Percentiles rank a stretch among this genome's conserved stretches.
These are phyloP conservation scores for Hymenochaete sp. DNA, from an alignment of 1,284 basidiomycete genomes.

Conservation along the genomic window DNA sequence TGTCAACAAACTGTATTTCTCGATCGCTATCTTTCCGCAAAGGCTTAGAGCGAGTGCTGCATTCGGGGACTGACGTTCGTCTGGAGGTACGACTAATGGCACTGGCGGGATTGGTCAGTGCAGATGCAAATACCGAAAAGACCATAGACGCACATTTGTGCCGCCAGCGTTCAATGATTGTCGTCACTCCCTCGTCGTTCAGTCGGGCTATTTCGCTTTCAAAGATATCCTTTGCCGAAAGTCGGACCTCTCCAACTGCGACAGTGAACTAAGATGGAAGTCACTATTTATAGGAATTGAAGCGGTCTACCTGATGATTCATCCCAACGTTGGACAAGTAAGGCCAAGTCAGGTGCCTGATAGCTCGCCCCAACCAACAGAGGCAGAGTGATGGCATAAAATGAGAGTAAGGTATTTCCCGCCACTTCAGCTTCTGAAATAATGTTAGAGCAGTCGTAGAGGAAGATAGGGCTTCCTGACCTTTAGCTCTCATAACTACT, in stretches of 20 bases:
- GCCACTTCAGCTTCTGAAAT: conserved; percentile 51
- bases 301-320: conserved; percentile 52
- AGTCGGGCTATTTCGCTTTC: conserved; percentile 62
- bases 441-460: not conserved
- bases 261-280: conserved; percentile 11
- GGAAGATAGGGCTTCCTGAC: conserved; percentile 29
- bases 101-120: conserved; percentile 37
- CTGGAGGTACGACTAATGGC: conserved; percentile 54
- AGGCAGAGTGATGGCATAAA: conserved; percentile 65
- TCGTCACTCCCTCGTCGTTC: conserved; percentile 55
- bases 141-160: conserved; percentile 41
- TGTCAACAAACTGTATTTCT: conserved; percentile 72
- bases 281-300: not conserved
- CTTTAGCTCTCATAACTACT: conserved; percentile 62
- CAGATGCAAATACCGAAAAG: not conserved
- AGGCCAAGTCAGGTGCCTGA: conserved; percentile 59
- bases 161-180: conserved; percentile 61
- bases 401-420: conserved; percentile 65
- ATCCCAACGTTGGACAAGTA: conserved; percentile 69
- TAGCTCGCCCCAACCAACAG: conserved; percentile 49
- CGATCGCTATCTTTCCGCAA: conserved; percentile 76
- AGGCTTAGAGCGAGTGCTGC: conserved; percentile 70
- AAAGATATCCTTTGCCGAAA: conserved; percentile 67
- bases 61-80: conserved; percentile 42
- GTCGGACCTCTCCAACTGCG: conserved; percentile 55